Evolutionary conservation across 2,329 filamentous ascomycete species (phyloP).

Genomic region (Colletotrichum chlorophyti): DNA sequence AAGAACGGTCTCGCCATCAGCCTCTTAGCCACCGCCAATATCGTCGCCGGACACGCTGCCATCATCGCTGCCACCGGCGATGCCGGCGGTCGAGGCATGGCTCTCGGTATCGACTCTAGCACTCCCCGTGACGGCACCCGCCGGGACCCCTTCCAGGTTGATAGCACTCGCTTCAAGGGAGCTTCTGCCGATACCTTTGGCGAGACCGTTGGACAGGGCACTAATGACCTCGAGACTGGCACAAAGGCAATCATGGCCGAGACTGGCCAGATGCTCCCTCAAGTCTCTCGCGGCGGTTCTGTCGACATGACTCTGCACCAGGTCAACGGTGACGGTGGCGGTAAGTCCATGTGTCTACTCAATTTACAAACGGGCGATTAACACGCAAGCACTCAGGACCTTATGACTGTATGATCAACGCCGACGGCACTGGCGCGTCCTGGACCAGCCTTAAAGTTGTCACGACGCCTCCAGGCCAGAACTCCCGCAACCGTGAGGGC

Average conservation of each 20-base stretch:
- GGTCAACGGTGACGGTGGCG: conserved; percentile 71
- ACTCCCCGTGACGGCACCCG: conserved; percentile 68
- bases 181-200: conserved; percentile 59
- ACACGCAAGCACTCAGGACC: conserved; percentile 39
- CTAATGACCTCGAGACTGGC: conserved; percentile 63
- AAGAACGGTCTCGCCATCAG: conserved; percentile 47
- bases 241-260: conserved; percentile 63
- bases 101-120: conserved; percentile 55
- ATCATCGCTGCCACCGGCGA: conserved; percentile 66
- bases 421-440: conserved; percentile 60
- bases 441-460: conserved; percentile 63
- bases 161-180: conserved; percentile 67
- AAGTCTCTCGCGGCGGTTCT: conserved; percentile 63
- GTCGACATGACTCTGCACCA: conserved; percentile 71
- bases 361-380: neutral
- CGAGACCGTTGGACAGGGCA: conserved; percentile 63
- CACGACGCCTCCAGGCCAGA: conserved; percentile 57
- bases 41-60: conserved; percentile 67
- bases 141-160: conserved; percentile 68
- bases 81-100: conserved; percentile 61
- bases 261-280: conserved; percentile 63
- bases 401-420: conserved; percentile 70
- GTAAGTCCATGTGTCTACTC: conserved; percentile 35
- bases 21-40: conserved; percentile 58
- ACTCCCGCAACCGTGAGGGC: conserved; percentile 53